Conservation (phyloP, 148 eudicot genomes). For the Fallopia convolvulus region DNA sequence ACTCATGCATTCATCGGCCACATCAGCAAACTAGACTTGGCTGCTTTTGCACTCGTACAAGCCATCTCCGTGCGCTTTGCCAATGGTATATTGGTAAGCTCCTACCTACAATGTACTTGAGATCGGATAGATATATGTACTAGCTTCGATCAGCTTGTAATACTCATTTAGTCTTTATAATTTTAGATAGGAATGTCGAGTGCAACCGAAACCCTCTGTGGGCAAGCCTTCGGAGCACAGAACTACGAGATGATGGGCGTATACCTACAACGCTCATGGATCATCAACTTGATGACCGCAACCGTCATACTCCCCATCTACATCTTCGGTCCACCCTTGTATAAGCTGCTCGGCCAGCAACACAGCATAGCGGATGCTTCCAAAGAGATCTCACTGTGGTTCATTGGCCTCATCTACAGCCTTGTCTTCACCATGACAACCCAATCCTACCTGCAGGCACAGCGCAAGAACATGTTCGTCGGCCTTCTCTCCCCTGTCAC, state of each 20-base stretch:
- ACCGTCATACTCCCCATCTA: slow-evolving; percentile 7
- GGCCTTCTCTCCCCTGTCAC: neutral
- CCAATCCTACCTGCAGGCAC: slow-evolving; percentile 13
- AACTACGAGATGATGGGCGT: too few species aligned
- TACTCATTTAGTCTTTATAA: too few species aligned
- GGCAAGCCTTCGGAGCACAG: too few species aligned
- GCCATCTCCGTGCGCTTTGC: too few species aligned
- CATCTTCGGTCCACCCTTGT: slow-evolving; percentile 10
- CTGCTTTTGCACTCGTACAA: neutral
- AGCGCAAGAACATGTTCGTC: slow-evolving; percentile 13
- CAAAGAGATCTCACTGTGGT: slow-evolving; percentile 8
- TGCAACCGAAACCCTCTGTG: too few species aligned
- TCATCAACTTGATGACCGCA: neutral
- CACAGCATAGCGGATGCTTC: neutral
- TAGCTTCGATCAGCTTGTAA: too few species aligned
- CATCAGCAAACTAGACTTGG: neutral
- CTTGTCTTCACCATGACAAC: slow-evolving; percentile 1
- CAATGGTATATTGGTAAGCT: too few species aligned
- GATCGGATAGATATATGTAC: too few species aligned
- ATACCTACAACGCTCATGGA: slow-evolving; percentile 10
- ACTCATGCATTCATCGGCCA: neutral
- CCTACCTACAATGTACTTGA: too few species aligned
- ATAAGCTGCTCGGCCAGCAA: slow-evolving; percentile 8
- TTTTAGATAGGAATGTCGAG: too few species aligned
- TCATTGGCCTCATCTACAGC: slow-evolving; percentile 5